Conservation (phyloP, 768 basidiomycete species). For the Trametes coccinea region DNA sequence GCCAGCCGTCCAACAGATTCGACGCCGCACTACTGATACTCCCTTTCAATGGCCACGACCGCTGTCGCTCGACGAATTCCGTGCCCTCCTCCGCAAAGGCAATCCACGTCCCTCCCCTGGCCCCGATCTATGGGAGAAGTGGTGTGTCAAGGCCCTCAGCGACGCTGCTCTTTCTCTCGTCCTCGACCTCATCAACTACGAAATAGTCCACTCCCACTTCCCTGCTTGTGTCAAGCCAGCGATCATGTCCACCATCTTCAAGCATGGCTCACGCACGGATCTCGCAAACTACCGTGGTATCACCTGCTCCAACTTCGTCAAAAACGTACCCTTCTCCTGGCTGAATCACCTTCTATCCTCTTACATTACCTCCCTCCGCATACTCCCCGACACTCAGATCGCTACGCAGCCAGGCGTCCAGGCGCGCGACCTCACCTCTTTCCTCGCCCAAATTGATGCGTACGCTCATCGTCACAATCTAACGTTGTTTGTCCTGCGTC, state of each 20-base stretch:
- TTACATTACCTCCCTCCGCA: slow-evolving; percentile 23
- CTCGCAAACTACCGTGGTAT: slow-evolving; percentile 35
- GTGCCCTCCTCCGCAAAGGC: slow-evolving; percentile 29
- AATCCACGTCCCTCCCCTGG: slow-evolving; percentile 35
- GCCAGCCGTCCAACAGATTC: too few species aligned
- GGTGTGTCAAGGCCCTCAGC: slow-evolving; percentile 31
- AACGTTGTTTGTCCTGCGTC: background rate
- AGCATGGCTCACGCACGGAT: slow-evolving; percentile 26
- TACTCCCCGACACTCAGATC: background rate
- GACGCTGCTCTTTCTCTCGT: slow-evolving; percentile 27
- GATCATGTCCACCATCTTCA: slow-evolving; percentile 32
- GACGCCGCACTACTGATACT: too few species aligned
- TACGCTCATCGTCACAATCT: background rate
- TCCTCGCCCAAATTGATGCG: background rate
- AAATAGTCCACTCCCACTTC: slow-evolving; percentile 27
- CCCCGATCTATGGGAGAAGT: slow-evolving; percentile 39
- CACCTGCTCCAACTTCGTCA: slow-evolving; percentile 28
- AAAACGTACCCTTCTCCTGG: slow-evolving; percentile 33
- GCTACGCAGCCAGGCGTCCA: background rate
- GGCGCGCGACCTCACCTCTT: background rate
- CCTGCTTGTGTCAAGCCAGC: slow-evolving; percentile 31
- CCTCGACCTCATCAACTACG: slow-evolving; percentile 33
- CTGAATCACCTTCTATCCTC: slow-evolving; percentile 28
- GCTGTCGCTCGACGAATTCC: slow-evolving; percentile 18
- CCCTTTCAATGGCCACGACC: background rate